Percentiles rank a stretch among this genome's conserved stretches.
phyloP scores from a whole-genome alignment of 345 rosid genomes.

The Ceriops decandra region DNA sequence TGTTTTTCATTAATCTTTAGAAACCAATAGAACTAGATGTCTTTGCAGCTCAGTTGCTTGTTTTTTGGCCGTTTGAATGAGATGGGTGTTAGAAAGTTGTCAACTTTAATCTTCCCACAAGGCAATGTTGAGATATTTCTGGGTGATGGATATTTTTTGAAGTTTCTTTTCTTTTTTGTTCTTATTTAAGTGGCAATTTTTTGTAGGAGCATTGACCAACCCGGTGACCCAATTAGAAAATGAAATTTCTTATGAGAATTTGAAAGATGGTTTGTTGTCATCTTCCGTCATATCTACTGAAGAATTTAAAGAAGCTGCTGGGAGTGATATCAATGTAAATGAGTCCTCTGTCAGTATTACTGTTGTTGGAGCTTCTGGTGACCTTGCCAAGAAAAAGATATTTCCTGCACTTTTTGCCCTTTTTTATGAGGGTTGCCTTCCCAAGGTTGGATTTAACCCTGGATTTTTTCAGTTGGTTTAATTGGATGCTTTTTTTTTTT shows the following conservation, averaged over 20 bases:
- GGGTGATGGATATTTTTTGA: not conserved
- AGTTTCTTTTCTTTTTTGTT: not conserved
- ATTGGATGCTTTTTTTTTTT: slow-evolving; percentile 3
- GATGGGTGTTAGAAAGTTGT: not conserved
- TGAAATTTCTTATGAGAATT: slow-evolving; percentile 39
- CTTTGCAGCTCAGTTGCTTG: not conserved
- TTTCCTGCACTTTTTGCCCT: slow-evolving; percentile 98
- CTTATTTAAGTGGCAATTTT: slow-evolving; percentile 11
- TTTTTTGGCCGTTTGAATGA: no score
- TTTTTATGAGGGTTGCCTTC: slow-evolving; percentile 90
- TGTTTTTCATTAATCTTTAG: no score
- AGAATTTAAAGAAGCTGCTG: slow-evolving; percentile 37
- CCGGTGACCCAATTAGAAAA: slow-evolving; percentile 35
- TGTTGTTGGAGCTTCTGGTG: slow-evolving; percentile 98
- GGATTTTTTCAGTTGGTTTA: not conserved
- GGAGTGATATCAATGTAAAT: slow-evolving; percentile 36
- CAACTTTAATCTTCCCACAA: not conserved
- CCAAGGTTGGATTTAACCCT: slow-evolving; percentile 49
- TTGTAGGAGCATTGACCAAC: slow-evolving; percentile 56
- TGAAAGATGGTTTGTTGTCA: slow-evolving; percentile 42
- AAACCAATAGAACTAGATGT: no score
- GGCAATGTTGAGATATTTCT: not conserved
- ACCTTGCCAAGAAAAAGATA: slow-evolving; percentile 99
- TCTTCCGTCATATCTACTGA: slow-evolving; percentile 38
- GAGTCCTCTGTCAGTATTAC: slow-evolving; percentile 85